These are phyloP conservation scores for Stephania yunnanensis DNA, from an alignment of 164 flowering plant species.

Conservation along the genomic window DNA sequence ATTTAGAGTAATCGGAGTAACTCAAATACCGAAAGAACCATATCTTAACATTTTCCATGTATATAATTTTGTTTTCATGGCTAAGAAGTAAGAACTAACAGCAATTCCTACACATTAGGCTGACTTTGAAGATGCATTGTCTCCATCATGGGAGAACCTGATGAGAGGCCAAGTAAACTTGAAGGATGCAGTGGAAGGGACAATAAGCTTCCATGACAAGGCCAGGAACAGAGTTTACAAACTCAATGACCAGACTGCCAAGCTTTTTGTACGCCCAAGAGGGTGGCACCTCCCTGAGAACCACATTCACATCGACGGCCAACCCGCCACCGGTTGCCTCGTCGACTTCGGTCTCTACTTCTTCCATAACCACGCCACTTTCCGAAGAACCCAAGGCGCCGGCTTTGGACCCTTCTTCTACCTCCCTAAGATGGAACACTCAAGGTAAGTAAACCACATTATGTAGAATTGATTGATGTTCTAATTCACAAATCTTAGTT, in stretches of 20 bases:
- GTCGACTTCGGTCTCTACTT: conserved; percentile 93
- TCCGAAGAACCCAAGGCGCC: conserved; percentile 57
- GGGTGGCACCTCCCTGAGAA: conserved; percentile 97
- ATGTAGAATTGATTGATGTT: neutral
- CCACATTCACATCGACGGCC: conserved; percentile 77
- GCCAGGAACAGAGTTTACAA: conserved; percentile 73
- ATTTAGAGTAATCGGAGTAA: too few species aligned
- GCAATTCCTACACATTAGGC: conserved; percentile 34
- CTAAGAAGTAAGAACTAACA: too few species aligned
- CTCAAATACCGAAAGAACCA: too few species aligned
- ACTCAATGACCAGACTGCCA: conserved; percentile 73
- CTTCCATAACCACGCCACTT: conserved; percentile 60
- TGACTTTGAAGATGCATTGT: conserved; percentile 84
- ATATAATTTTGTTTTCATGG: too few species aligned
- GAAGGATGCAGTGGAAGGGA: conserved; percentile 82
- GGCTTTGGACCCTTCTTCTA: conserved; percentile 96
- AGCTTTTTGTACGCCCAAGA: conserved; percentile 85
- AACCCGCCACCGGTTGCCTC: conserved; percentile 79
- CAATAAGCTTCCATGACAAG: conserved; percentile 67
- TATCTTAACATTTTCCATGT: too few species aligned
- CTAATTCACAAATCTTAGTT: neutral
- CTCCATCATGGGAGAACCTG: conserved; percentile 91
- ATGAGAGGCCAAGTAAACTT: conserved; percentile 46
- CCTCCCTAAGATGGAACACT: conserved; percentile 92
- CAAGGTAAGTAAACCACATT: conserved; percentile 40